phyloP scores from a whole-genome alignment of 1,139 yeast genomes.

The Yamadazyma blattariae region DNA sequence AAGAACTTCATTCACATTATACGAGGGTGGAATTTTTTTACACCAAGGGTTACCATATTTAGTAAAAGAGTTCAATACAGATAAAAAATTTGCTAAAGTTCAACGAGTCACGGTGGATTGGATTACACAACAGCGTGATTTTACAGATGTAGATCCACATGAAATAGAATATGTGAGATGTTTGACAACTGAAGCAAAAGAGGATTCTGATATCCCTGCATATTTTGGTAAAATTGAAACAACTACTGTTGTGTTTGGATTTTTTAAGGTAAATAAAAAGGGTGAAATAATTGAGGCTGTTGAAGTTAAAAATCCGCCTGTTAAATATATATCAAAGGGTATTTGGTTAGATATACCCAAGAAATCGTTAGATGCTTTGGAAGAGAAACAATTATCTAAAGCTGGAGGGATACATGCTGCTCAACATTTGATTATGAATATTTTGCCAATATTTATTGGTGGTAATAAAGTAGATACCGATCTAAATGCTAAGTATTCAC shows the following conservation, averaged over 20 bases:
- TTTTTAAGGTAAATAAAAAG: conserved; percentile 76
- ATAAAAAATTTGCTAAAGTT: conserved; percentile 75
- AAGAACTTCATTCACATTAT: conserved; percentile 83
- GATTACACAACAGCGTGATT: conserved; percentile 89
- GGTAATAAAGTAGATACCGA: conserved; percentile 35
- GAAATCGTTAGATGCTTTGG: conserved; percentile 55
- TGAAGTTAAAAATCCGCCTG: conserved; percentile 89
- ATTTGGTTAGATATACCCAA: conserved; percentile 87
- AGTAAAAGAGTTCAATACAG: conserved; percentile 78
- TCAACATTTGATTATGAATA: conserved; percentile 81
- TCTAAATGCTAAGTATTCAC: conserved; percentile 49
- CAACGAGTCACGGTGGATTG: conserved; percentile 89
- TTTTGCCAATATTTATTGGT: conserved; percentile 57
- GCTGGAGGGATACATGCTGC: conserved; percentile 98
- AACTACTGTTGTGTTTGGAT: conserved; percentile 84
- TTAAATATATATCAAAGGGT: conserved; percentile 66
- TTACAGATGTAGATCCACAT: conserved; percentile 85
- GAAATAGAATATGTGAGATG: conserved; percentile 67
- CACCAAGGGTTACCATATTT: conserved; percentile 92
- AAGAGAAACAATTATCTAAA: conserved; percentile 54
- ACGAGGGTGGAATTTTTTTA: conserved; percentile 92
- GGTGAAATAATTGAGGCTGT: conserved; percentile 85
- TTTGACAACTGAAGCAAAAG: conserved; percentile 22
- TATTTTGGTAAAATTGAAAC: conserved; percentile 73
- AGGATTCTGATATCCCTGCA: conserved; percentile 54